Evolutionary conservation across 148 eudicot genomes (phyloP).

Genomic region (Vaccinium myrtillus): DNA sequence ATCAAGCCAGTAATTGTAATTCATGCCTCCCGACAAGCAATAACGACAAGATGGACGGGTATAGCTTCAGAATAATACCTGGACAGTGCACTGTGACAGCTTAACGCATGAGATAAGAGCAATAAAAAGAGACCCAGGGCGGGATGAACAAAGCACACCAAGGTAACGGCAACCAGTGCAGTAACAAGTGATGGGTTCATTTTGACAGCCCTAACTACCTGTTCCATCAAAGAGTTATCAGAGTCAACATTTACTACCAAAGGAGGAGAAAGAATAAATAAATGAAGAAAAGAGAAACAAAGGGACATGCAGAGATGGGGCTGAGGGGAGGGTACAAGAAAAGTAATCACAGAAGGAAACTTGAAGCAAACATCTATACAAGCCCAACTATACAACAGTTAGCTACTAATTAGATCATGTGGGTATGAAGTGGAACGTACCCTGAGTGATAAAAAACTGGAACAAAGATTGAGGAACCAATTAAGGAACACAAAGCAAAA

Average conservation of each 20-base stretch:
- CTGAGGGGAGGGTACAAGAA: background rate
- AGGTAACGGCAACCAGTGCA: conserved; percentile 48
- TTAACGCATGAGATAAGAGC: conserved; percentile 58
- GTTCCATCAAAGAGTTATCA: conserved; percentile 21
- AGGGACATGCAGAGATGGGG: background rate
- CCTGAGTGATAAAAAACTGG: conserved; percentile 61
- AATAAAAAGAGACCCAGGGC: conserved; percentile 75
- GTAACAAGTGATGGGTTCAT: conserved; percentile 53
- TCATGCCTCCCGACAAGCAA: background rate
- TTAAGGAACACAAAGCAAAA: conserved; percentile 41
- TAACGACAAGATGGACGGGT: background rate
- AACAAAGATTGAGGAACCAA: conserved; percentile 49
- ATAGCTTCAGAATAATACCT: conserved; percentile 43
- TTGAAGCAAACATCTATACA: background rate
- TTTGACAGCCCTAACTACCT: conserved; percentile 68
- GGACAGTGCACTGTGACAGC: conserved; percentile 82
- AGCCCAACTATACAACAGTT: conserved; percentile 6
- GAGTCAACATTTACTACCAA: background rate
- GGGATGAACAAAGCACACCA: conserved; percentile 87
- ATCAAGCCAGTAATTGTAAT: background rate
- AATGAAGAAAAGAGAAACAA: background rate
- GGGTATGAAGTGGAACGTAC: conserved; percentile 33
- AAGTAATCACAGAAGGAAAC: background rate
- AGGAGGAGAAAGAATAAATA: background rate
- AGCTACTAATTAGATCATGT: conserved; percentile 13